Evolutionary conservation across 106 monocot species (phyloP).

Genomic region (Allium cepa): DNA sequence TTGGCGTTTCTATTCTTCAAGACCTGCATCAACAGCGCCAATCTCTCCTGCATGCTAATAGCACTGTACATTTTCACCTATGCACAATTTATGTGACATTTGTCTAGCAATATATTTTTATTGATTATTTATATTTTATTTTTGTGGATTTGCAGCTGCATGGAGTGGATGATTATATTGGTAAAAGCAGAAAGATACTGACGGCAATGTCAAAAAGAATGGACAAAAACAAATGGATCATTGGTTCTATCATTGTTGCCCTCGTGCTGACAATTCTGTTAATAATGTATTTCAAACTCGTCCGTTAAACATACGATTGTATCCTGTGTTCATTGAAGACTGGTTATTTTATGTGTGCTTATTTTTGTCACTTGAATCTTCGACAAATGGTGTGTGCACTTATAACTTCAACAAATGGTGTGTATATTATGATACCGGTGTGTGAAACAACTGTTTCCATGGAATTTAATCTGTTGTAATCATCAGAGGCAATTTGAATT

Average conservation of each 20-base stretch:
- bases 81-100: neutral
- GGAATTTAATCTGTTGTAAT: no score
- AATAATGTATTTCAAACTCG: slow-evolving; percentile 72
- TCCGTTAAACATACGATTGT: slow-evolving; percentile 12
- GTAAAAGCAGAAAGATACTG: slow-evolving; percentile 76
- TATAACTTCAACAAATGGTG: no score
- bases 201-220: slow-evolving; percentile 80
- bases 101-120: neutral
- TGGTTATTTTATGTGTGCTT: no score
- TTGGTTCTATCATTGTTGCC: slow-evolving; percentile 42
- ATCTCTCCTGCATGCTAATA: slow-evolving; percentile 87
- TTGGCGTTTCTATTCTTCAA: slow-evolving; percentile 83
- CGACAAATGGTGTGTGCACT: no score
- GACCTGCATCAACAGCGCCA: slow-evolving; percentile 89
- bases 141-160: slow-evolving; percentile 47
- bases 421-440: no score
- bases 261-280: slow-evolving; percentile 64
- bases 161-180: slow-evolving; percentile 77
- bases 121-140: neutral
- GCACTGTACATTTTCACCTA: slow-evolving; percentile 38
- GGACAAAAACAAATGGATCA: slow-evolving; percentile 89
- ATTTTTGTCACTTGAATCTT: no score
- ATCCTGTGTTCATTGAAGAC: no score
- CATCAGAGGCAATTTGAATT: no score
- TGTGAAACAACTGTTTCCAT: no score